These are phyloP conservation scores for Lachancea mirantina DNA, from an alignment of 805 yeast species.

Conservation along the genomic window DNA sequence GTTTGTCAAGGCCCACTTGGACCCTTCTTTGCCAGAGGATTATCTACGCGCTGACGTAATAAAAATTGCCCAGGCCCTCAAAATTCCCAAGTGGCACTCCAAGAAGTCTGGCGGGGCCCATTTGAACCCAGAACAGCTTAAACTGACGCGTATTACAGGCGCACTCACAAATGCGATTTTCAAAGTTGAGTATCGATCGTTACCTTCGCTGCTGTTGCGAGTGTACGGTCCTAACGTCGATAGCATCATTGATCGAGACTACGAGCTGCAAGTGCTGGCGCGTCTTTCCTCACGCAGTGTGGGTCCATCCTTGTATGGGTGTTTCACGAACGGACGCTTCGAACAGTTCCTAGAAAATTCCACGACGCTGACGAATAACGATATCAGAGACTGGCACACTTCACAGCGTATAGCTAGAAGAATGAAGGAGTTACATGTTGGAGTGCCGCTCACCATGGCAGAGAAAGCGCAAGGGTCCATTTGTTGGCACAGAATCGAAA, in stretches of 20 bases:
- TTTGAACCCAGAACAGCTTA: slow-evolving; percentile 38
- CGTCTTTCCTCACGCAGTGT: slow-evolving; percentile 71
- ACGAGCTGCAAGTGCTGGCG: slow-evolving; percentile 64
- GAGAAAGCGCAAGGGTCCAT: slow-evolving; percentile 59
- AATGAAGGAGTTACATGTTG: slow-evolving; percentile 89
- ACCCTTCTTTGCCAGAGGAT: slow-evolving; percentile 71
- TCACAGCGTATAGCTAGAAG: slow-evolving; percentile 86
- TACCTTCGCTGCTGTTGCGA: slow-evolving; percentile 63
- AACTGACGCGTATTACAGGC: slow-evolving; percentile 69
- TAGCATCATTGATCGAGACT: slow-evolving; percentile 75
- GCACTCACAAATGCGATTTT: slow-evolving; percentile 91
- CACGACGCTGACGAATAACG: slow-evolving; percentile 61
- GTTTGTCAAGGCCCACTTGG: slow-evolving; percentile 52
- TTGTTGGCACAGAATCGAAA: slow-evolving; percentile 60
- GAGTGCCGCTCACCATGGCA: slow-evolving; percentile 53
- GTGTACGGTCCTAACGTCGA: slow-evolving; percentile 87
- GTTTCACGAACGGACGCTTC: slow-evolving; percentile 85
- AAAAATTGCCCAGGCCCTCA: slow-evolving; percentile 52
- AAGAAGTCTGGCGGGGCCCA: slow-evolving; percentile 32
- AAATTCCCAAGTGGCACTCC: slow-evolving; percentile 71
- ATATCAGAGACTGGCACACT: slow-evolving; percentile 67
- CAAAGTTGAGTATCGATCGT: slow-evolving; percentile 56
- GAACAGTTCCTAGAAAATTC: slow-evolving; percentile 90
- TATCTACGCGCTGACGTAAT: slow-evolving; percentile 79
- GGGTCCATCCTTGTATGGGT: slow-evolving; percentile 85